These are phyloP conservation scores for Biscogniauxia mediterranea DNA, from an alignment of 2,329 filamentous ascomycete species.

Conservation along the genomic window DNA sequence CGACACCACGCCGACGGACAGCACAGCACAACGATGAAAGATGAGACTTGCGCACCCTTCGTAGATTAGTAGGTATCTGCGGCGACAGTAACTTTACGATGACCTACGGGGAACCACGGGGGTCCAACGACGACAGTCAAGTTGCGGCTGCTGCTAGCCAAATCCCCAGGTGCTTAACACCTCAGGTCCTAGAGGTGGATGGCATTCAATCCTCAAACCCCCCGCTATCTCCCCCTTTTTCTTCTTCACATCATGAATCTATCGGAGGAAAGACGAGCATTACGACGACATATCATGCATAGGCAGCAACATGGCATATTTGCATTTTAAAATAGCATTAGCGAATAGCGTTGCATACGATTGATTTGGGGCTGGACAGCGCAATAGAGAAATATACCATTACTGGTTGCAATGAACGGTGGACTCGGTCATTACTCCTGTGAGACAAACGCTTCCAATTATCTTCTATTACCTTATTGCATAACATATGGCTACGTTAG, in stretches of 20 bases:
- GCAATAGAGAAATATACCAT: background rate
- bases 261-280: background rate
- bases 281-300: background rate
- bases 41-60: background rate
- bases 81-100: background rate
- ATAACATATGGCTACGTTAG: no score
- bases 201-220: no score
- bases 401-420: background rate
- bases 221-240: background rate
- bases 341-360: background rate
- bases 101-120: background rate
- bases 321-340: background rate
- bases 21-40: background rate
- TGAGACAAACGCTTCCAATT: no score
- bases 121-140: background rate
- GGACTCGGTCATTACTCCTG: no score
- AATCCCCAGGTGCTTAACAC: no score
- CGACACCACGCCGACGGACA: conserved; percentile 12
- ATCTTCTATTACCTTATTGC: no score
- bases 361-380: background rate
- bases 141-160: no score
- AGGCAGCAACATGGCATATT: background rate
- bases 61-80: background rate
- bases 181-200: no score
- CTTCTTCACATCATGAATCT: background rate